phyloP scores from a whole-genome alignment of 177 flowering plant genomes.

The Vitis hybrid region DNA sequence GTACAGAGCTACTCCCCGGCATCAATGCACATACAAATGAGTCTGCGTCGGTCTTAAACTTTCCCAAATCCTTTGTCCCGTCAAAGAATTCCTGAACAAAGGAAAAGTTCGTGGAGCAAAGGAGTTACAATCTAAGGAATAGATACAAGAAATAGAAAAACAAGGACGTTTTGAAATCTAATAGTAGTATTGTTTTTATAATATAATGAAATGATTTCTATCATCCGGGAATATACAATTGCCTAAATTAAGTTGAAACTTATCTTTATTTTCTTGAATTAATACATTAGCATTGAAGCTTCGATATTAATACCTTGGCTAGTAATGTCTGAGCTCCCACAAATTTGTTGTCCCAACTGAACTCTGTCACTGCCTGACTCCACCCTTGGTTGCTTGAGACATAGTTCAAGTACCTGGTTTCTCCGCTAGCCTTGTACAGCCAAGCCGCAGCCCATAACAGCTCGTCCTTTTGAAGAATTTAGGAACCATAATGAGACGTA shows the following conservation, averaged over 20 bases:
- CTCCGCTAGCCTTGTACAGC: slow-evolving; percentile 66
- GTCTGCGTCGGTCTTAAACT: slow-evolving; percentile 56
- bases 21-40: slow-evolving; percentile 71
- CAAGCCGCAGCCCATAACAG: slow-evolving; percentile 80
- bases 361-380: slow-evolving; percentile 66
- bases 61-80: slow-evolving; percentile 46
- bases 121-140: too few relatives aligned
- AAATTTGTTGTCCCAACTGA: slow-evolving; percentile 90
- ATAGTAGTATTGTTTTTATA: too few relatives aligned
- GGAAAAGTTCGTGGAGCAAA: too few relatives aligned
- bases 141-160: too few relatives aligned
- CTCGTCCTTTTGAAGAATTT: slow-evolving; percentile 51
- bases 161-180: too few relatives aligned
- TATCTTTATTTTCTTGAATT: background rate
- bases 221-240: background rate
- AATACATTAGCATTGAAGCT: background rate
- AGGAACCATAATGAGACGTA: background rate
- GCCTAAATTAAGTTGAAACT: background rate
- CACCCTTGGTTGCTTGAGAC: slow-evolving; percentile 57
- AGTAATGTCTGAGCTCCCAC: slow-evolving; percentile 70
- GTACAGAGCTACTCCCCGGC: slow-evolving; percentile 71
- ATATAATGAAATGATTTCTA: background rate
- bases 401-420: slow-evolving; percentile 43
- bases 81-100: slow-evolving; percentile 46
- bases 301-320: slow-evolving; percentile 42